A percentile compares a stretch with the other conserved stretches of the same genome.
phyloP scores from a whole-genome alignment of 495 filamentous ascomycete genomes.

The Alectoria sarmentosa region DNA sequence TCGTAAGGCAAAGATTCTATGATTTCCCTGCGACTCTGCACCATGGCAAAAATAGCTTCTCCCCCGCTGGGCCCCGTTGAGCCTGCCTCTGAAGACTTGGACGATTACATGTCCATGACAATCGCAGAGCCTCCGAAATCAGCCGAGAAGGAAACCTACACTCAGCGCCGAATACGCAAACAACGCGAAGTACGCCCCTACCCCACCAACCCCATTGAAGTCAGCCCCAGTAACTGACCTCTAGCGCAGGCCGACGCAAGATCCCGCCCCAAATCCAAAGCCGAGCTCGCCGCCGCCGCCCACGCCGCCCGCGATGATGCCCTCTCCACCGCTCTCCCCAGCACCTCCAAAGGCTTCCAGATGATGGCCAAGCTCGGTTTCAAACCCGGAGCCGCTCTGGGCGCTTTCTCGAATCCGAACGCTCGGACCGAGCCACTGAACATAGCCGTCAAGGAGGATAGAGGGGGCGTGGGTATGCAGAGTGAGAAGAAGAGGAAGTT shows the following conservation, averaged over 20 bases:
- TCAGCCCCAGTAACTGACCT: slow-evolving; percentile 3
- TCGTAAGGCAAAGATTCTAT: neutral
- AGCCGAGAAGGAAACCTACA: slow-evolving; percentile 45
- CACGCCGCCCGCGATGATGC: slow-evolving; percentile 65
- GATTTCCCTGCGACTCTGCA: neutral
- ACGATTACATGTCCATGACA: slow-evolving; percentile 61
- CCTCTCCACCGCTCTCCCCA: slow-evolving; percentile 61
- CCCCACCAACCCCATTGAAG: neutral
- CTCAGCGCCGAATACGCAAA: slow-evolving; percentile 48
- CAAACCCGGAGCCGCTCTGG: slow-evolving; percentile 61
- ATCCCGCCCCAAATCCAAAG: slow-evolving; percentile 66
- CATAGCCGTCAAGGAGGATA: slow-evolving; percentile 65
- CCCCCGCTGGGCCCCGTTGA: neutral
- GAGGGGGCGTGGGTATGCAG: slow-evolving; percentile 81
- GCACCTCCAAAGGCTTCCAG: slow-evolving; percentile 67
- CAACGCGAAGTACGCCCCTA: slow-evolving; percentile 38
- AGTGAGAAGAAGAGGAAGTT: slow-evolving; percentile 77
- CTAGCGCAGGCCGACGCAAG: slow-evolving; percentile 42
- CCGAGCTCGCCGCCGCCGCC: slow-evolving; percentile 66
- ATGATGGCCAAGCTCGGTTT: slow-evolving; percentile 99
- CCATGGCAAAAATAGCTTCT: slow-evolving; percentile 1
- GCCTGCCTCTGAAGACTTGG: slow-evolving; percentile 37
- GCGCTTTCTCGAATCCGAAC: slow-evolving; percentile 31
- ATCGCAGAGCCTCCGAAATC: slow-evolving; percentile 45
- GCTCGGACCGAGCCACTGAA: slow-evolving; percentile 57